Evolutionary conservation across 1,139 yeast species (phyloP).

Genomic region (Protomyces inundatus): DNA sequence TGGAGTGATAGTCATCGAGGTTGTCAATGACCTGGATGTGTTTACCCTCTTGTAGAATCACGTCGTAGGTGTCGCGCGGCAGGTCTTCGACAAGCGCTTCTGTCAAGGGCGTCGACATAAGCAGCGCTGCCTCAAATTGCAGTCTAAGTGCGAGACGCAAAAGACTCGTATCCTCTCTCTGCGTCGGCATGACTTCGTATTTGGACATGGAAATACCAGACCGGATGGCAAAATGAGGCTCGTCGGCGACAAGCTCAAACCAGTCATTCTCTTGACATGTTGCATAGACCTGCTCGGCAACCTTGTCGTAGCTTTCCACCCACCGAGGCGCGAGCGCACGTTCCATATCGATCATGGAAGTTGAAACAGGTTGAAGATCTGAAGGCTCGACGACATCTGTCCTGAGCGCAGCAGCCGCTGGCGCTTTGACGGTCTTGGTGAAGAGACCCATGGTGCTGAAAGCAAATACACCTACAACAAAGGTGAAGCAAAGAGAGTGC

Average conservation of each 20-base stretch:
- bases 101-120: slow-evolving; percentile 25
- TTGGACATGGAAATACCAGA: slow-evolving; percentile 18
- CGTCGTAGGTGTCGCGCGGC: slow-evolving; percentile 16
- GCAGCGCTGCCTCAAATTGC: slow-evolving; percentile 28
- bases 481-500: too few relatives aligned
- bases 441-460: background rate
- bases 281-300: slow-evolving; percentile 27
- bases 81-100: slow-evolving; percentile 25
- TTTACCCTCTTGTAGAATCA: slow-evolving; percentile 27
- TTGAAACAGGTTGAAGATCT: background rate
- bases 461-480: too few relatives aligned
- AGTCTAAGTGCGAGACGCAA: background rate
- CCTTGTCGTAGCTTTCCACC: slow-evolving; percentile 28
- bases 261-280: slow-evolving; percentile 27
- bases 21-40: slow-evolving; percentile 29
- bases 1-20: slow-evolving; percentile 25
- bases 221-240: slow-evolving; percentile 19
- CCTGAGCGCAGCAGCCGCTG: background rate
- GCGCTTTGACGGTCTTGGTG: background rate
- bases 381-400: background rate
- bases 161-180: background rate
- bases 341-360: background rate
- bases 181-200: background rate
- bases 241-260: slow-evolving; percentile 24
- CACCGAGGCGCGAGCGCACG: background rate